Evolutionary conservation across 495 filamentous ascomycete species (phyloP), one percentile per base, ranked within the genome.

Genomic region (Penicillium malachiteum): DNA sequence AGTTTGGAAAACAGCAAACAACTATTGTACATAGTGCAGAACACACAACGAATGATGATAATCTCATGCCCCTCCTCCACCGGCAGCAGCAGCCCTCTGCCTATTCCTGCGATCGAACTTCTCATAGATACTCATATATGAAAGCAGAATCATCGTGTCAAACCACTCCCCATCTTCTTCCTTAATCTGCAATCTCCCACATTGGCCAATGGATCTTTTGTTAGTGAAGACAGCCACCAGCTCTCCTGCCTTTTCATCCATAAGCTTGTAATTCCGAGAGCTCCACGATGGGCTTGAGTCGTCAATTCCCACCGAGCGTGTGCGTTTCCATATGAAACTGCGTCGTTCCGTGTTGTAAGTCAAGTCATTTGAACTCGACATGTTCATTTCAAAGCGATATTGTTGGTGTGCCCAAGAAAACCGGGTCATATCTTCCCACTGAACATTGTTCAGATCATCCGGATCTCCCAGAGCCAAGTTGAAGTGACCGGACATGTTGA

Each of bases 401-500:
- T 37, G 64, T 14, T 54, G 50, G 48, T 57, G 56, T 14, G 49
- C 7, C 10, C 40, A n/a, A 12, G 46, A 45, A 8, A 50, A 45
- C 10, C 39, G 57, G 31, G 50, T 56, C 55, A 69, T 64, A 16
- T 64, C 64, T 53, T 69, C 66, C 66, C 66, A 67, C 32, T 56
- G 48, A 1, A 58, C 44, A 18, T 34, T 50, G 37, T 30, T 56
- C 35, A 55, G 11, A 34, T 62, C 48, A 11, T 62, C 48, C 1
- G 60, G 54, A 11, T 67, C 54, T 5, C 61, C 66, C 0, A 69
- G 53, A 13, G 57, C 58, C 21, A 67, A 31, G 21, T 62, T 67
- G 47, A 48, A 60, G 17, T 58, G 21, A 16, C 53, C 32, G 6
- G 60, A 64, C 3, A 67, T 21, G 17, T 57, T 59, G 34, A 51